A percentile compares a stretch with the other conserved stretches of the same genome.
These are phyloP conservation scores for Rhizodiscina lignyota DNA, from an alignment of 495 filamentous ascomycete genomes.

Conservation along the genomic window DNA sequence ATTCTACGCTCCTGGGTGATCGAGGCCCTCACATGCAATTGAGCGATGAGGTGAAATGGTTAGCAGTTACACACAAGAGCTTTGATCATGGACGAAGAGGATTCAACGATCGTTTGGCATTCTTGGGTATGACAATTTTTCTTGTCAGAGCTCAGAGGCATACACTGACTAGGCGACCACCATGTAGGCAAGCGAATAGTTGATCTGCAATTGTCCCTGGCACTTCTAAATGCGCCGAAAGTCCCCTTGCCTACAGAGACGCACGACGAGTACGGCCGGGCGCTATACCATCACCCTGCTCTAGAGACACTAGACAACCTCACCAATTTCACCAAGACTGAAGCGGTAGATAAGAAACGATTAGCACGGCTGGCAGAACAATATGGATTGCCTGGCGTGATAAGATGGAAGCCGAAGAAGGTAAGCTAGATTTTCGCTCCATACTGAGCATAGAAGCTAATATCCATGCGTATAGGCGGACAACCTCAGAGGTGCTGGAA, in stretches of 20 bases:
- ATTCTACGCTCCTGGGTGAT: slow-evolving; percentile 51
- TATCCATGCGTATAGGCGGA: slow-evolving; percentile 35
- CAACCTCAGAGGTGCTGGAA: slow-evolving; percentile 54
- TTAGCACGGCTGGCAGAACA: slow-evolving; percentile 46
- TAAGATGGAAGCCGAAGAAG: slow-evolving; percentile 74
- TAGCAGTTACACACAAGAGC: slow-evolving; percentile 95
- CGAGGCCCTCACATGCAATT: slow-evolving; percentile 49
- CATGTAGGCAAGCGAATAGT: slow-evolving; percentile 67
- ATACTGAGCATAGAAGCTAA: neutral
- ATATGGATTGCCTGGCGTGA: slow-evolving; percentile 53
- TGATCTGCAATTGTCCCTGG: slow-evolving; percentile 57
- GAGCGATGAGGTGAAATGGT: slow-evolving; percentile 86
- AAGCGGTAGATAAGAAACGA: slow-evolving; percentile 39
- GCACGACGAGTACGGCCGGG: slow-evolving; percentile 34
- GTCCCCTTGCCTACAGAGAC: slow-evolving; percentile 3
- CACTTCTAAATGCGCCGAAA: slow-evolving; percentile 38
- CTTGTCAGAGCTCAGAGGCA: neutral
- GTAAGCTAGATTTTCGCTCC: slow-evolving; percentile 29
- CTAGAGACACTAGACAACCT: slow-evolving; percentile 58
- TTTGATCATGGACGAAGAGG: slow-evolving; percentile 90
- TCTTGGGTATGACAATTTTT: slow-evolving; percentile 47
- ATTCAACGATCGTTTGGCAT: slow-evolving; percentile 87
- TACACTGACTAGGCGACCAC: slow-evolving; percentile 1
- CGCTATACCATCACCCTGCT: slow-evolving; percentile 56
- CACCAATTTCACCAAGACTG: slow-evolving; percentile 32